phyloP scores from a whole-genome alignment of 441 rosid genomes.

The Capsella rubella region DNA sequence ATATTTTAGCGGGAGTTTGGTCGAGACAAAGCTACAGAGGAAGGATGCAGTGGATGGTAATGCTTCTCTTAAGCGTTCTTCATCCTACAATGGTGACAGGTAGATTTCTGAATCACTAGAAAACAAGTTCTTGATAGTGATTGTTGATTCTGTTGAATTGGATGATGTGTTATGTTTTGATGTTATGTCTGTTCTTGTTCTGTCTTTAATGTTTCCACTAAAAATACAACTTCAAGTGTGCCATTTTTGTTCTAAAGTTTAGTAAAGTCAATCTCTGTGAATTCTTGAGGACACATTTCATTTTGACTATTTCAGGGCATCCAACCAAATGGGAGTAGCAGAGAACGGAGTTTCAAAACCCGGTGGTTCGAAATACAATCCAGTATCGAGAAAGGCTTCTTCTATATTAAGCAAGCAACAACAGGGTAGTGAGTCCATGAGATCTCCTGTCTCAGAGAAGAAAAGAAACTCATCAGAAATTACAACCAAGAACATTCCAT shows the following conservation, averaged over 20 bases:
- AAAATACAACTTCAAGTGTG: no score
- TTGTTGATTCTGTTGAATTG: conserved; percentile 15
- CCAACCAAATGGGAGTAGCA: conserved; percentile 56
- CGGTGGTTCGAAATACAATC: conserved; percentile 66
- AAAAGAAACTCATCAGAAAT: conserved; percentile 58
- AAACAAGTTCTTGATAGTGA: neutral
- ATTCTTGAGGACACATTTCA: neutral
- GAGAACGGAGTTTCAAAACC: conserved; percentile 58
- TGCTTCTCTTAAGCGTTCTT: conserved; percentile 80
- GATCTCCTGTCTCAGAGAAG: conserved; percentile 72
- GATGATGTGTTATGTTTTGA: neutral
- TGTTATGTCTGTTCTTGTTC: conserved; percentile 1
- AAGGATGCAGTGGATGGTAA: conserved; percentile 52
- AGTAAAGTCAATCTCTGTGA: neutral
- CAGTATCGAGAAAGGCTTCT: conserved; percentile 67
- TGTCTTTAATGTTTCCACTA: no score
- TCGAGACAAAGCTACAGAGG: conserved; percentile 67
- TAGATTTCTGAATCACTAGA: conserved; percentile 37
- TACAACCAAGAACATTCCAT: conserved; percentile 15
- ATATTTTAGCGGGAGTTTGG: conserved; percentile 77
- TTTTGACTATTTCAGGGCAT: conserved; percentile 53
- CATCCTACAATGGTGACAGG: conserved; percentile 97
- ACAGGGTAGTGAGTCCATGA: conserved; percentile 62
- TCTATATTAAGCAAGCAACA: conserved; percentile 53
- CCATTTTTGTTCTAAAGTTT: neutral